Conservation (phyloP, 2,329 filamentous ascomycete species). For the Claviceps sp. region DNA sequence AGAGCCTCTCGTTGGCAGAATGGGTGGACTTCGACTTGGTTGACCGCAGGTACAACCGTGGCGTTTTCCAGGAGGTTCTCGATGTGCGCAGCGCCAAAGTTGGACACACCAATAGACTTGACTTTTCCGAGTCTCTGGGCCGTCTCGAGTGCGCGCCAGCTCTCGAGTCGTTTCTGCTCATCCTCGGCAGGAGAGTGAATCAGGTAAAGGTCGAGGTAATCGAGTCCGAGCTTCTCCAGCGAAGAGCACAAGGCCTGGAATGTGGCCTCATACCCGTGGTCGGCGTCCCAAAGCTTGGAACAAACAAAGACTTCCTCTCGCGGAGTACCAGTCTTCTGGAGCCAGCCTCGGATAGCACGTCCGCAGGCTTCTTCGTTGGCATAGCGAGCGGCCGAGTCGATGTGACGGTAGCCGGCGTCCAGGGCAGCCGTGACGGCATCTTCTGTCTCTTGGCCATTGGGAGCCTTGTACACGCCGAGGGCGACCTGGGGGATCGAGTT, state of each 20-base stretch:
- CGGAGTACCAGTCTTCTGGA: slow-evolving; percentile 46
- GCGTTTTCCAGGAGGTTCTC: slow-evolving; percentile 37
- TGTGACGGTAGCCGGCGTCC: slow-evolving; percentile 39
- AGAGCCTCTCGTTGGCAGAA: slow-evolving; percentile 52
- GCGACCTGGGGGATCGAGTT: slow-evolving; percentile 47
- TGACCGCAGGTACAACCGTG: slow-evolving; percentile 49
- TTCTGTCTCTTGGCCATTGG: slow-evolving; percentile 41
- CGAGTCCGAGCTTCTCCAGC: slow-evolving; percentile 48
- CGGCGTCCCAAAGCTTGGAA: slow-evolving; percentile 51
- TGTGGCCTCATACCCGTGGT: slow-evolving; percentile 30
- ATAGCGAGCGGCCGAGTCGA: slow-evolving; percentile 45
- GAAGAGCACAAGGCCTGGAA: slow-evolving; percentile 52
- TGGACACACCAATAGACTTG: slow-evolving; percentile 61
- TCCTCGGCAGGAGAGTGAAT: slow-evolving; percentile 56
- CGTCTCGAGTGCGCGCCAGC: slow-evolving; percentile 58
- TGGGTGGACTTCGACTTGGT: slow-evolving; percentile 72
- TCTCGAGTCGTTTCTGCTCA: slow-evolving; percentile 51
- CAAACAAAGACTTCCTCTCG: slow-evolving; percentile 56
- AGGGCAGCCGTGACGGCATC: slow-evolving; percentile 48
- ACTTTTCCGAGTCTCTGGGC: slow-evolving; percentile 53
- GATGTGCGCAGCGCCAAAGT: slow-evolving; percentile 65
- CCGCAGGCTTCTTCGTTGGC: slow-evolving; percentile 58
- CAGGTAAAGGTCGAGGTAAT: slow-evolving; percentile 62
- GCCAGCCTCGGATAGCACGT: slow-evolving; percentile 55
- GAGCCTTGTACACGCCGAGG: slow-evolving; percentile 33